Percentiles rank a stretch among this genome's conserved stretches.
phyloP scores from a whole-genome alignment of 75 land plant species.

The Isoetes taiwanensis region DNA sequence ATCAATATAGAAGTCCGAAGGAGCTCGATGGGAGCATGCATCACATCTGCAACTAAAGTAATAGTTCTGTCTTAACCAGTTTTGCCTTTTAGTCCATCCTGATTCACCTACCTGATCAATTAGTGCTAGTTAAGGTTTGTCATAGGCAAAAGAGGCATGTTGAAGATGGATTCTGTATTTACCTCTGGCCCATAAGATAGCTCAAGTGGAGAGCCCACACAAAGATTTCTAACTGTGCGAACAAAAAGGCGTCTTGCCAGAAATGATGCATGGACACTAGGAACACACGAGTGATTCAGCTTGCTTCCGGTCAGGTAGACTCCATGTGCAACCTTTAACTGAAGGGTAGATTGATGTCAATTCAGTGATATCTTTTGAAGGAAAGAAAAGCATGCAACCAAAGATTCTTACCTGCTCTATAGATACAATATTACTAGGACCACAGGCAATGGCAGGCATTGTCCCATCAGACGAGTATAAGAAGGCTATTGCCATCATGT shows the following conservation, averaged over 20 bases:
- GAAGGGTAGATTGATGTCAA: neutral
- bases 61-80: constrained; percentile 48
- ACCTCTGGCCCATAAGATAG: constrained; percentile 91
- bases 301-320: constrained; percentile 52
- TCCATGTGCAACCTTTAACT: constrained; percentile 82
- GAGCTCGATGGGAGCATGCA: constrained; percentile 37
- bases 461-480: constrained; percentile 25
- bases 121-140: no score
- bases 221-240: constrained; percentile 38
- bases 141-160: no score
- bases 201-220: constrained; percentile 56
- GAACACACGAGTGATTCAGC: constrained; percentile 80
- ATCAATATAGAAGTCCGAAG: constrained; percentile 46
- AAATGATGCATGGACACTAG: constrained; percentile 75
- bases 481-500: constrained; percentile 49
- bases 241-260: constrained; percentile 38
- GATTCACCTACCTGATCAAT: constrained; percentile 76
- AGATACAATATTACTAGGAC: no score
- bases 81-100: constrained; percentile 41
- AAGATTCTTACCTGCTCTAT: no score
- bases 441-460: no score
- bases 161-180: neutral
- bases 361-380: no score
- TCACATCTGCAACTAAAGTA: constrained; percentile 48
- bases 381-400: no score